These are phyloP conservation scores for Leishmania aethiopica DNA, from an alignment of 208 protist species.

Conservation along the genomic window DNA sequence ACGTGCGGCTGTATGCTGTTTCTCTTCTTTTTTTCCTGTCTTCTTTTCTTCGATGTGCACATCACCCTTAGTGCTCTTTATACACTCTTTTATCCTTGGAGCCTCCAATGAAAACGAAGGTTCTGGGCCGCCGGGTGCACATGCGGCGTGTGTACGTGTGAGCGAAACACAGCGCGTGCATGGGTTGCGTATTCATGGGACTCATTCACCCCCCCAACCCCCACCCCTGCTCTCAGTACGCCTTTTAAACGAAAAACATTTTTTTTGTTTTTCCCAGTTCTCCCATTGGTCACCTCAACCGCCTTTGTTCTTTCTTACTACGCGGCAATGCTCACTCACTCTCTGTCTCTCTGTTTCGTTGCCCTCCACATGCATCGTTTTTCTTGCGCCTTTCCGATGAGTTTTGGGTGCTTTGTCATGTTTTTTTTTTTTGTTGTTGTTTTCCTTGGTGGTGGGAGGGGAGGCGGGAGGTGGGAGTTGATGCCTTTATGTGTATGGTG, in stretches of 20 bases:
- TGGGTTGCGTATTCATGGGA: background rate
- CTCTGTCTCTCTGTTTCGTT: background rate
- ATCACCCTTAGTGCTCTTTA: background rate
- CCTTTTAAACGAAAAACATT: too few relatives aligned
- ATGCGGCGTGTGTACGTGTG: background rate
- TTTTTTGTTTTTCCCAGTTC: background rate
- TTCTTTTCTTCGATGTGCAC: background rate
- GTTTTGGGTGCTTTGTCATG: background rate
- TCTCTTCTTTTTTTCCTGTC: background rate
- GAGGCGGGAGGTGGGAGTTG: too few relatives aligned
- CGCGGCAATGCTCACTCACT: background rate
- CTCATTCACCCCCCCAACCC: too few relatives aligned
- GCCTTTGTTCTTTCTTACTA: background rate
- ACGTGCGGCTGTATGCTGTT: background rate
- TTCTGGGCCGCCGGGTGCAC: background rate
- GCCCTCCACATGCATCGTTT: background rate
- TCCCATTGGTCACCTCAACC: background rate
- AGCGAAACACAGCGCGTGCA: background rate
- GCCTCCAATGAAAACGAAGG: background rate
- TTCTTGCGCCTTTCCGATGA: background rate
- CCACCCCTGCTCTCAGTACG: background rate
- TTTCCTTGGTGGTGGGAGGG: background rate
- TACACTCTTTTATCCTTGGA: background rate
- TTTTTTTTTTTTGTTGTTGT: background rate
- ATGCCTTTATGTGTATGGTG: background rate